These are phyloP conservation scores for Metarhizium sp. DNA, from an alignment of 2,329 filamentous ascomycete species.

Conservation along the genomic window DNA sequence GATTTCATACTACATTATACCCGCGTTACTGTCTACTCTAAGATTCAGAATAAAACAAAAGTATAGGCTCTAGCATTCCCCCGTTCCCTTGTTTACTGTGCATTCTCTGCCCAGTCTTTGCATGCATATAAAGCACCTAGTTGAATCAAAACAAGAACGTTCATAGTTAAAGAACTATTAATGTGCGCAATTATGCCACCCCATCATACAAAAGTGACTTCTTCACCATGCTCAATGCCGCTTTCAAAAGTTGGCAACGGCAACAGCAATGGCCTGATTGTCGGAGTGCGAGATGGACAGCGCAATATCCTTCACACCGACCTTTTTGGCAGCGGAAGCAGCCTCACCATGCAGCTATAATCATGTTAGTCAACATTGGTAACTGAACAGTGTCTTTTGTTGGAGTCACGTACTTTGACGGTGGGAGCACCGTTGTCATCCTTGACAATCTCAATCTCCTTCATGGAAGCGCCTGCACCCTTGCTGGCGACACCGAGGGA, in stretches of 20 bases:
- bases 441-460: conserved; percentile 86
- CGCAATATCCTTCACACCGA: conserved; percentile 77
- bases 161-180: not conserved
- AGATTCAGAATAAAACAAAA: not conserved
- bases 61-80: not conserved
- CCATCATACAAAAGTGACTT: conserved; percentile 9
- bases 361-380: conserved; percentile 24
- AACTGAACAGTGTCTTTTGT: not conserved
- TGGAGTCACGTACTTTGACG: conserved; percentile 60
- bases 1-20: conserved; percentile 3
- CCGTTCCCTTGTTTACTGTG: not conserved
- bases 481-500: conserved; percentile 78
- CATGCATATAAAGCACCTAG: not conserved
- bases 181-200: not conserved
- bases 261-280: conserved; percentile 87
- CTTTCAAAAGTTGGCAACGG: conserved; percentile 66
- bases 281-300: conserved; percentile 97
- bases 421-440: conserved; percentile 74
- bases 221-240: conserved; percentile 3
- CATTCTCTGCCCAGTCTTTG: not conserved
- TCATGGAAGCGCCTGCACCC: conserved; percentile 81
- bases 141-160: not conserved
- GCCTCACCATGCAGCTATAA: conserved; percentile 77
- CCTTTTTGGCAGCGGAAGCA: conserved; percentile 71
- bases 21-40: conserved; percentile 4